These are phyloP conservation scores for Arthrobotrys entomopaga DNA, from an alignment of 2,329 filamentous ascomycete genomes.

Conservation along the genomic window DNA sequence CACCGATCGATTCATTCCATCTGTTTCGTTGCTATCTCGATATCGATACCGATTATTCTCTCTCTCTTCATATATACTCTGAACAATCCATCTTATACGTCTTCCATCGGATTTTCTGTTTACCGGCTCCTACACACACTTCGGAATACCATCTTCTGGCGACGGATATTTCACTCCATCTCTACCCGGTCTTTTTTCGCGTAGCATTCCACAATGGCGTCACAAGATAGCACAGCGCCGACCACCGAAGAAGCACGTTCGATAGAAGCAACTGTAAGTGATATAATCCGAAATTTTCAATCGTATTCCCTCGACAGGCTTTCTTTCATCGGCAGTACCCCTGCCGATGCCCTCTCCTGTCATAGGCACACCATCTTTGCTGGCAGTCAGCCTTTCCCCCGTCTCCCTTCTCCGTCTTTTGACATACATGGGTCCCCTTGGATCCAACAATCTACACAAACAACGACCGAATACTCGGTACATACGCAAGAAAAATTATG, in stretches of 20 bases:
- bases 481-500: not conserved
- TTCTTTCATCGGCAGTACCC: constrained; percentile 18
- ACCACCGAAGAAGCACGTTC: constrained; percentile 25
- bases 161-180: constrained; percentile 29
- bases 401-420: not conserved
- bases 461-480: not conserved
- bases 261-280: constrained; percentile 35
- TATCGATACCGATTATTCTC: too few relatives aligned
- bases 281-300: not conserved
- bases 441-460: constrained; percentile 7
- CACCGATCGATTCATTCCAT: too few relatives aligned
- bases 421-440: constrained; percentile 21
- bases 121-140: too few relatives aligned
- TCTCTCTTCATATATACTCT: too few relatives aligned
- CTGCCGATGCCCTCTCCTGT: constrained; percentile 18
- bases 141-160: constrained; percentile 4
- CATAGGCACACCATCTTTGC: constrained; percentile 11
- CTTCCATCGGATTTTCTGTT: too few relatives aligned
- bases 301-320: not conserved
- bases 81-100: too few relatives aligned
- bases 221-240: constrained; percentile 40
- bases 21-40: too few relatives aligned
- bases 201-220: constrained; percentile 50
- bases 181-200: constrained; percentile 39
- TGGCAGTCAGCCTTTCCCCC: constrained; percentile 19